Conservation (phyloP, 2,329 filamentous ascomycete genomes). For the Chaetomium sp. region DNA sequence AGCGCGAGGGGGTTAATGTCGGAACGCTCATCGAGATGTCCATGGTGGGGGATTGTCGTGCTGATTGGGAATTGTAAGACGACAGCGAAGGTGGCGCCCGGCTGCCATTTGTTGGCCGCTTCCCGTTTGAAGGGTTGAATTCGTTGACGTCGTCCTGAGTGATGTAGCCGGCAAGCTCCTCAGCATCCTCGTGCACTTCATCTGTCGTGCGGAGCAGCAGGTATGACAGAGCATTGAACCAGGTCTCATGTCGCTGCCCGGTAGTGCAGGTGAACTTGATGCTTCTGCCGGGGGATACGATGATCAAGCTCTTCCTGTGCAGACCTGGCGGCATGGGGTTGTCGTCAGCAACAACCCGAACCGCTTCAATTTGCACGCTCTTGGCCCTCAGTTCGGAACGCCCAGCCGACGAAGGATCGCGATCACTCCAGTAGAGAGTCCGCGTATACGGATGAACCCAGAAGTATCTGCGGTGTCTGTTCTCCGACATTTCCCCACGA, state of each 20-base stretch:
- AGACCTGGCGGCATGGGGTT: slow-evolving; percentile 94
- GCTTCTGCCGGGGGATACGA: slow-evolving; percentile 83
- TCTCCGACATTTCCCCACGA: slow-evolving; percentile 84
- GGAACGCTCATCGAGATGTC: slow-evolving; percentile 56
- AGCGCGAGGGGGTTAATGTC: slow-evolving; percentile 56
- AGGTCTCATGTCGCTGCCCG: slow-evolving; percentile 92
- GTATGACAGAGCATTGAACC: slow-evolving; percentile 97
- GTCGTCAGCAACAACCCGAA: slow-evolving; percentile 88
- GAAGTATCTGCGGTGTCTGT: slow-evolving; percentile 92
- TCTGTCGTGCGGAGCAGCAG: slow-evolving; percentile 75
- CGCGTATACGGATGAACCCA: slow-evolving; percentile 98
- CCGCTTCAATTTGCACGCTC: slow-evolving; percentile 91
- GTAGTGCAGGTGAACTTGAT: slow-evolving; percentile 96
- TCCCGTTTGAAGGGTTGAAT: slow-evolving; percentile 71
- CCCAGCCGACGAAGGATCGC: slow-evolving; percentile 79
- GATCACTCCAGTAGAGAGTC: slow-evolving; percentile 94
- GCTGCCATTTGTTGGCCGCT: slow-evolving; percentile 50
- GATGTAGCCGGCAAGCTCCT: slow-evolving; percentile 60
- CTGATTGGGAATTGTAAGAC: slow-evolving; percentile 76
- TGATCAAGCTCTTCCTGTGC: slow-evolving; percentile 88
- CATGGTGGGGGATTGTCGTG: slow-evolving; percentile 62
- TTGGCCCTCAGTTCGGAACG: slow-evolving; percentile 76
- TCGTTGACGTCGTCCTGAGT: slow-evolving; percentile 69
- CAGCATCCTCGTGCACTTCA: slow-evolving; percentile 62
- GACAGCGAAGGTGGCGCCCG: slow-evolving; percentile 68